Conservation (phyloP, 1,284 basidiomycete genomes). For the Puccinia polysora region DNA sequence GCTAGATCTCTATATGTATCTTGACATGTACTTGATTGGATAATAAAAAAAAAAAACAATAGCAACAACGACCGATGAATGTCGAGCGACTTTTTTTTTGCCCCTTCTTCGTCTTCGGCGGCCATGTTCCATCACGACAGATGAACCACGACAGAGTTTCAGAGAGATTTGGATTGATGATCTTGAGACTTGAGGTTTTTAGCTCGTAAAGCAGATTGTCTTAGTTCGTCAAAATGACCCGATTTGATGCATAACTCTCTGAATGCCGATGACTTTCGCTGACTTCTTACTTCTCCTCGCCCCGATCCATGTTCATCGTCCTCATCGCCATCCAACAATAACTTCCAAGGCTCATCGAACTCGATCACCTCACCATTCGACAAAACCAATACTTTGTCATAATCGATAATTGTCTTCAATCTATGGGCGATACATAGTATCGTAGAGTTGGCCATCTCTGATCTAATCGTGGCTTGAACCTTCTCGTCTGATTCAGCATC, state of each 20-base stretch:
- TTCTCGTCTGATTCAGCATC: constrained; percentile 42
- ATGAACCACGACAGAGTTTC: no score
- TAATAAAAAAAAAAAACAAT: no score
- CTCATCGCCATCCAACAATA: constrained; percentile 17
- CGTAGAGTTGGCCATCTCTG: constrained; percentile 64
- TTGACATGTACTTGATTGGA: no score
- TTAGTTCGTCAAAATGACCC: constrained; percentile 26
- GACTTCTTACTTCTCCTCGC: no score
- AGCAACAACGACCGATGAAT: no score
- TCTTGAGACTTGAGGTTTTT: not conserved
- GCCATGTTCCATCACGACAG: no score
- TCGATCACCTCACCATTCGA: constrained; percentile 24
- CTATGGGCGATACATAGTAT: constrained; percentile 59
- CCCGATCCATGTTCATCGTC: not conserved
- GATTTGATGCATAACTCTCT: constrained; percentile 26
- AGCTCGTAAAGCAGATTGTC: constrained; percentile 19
- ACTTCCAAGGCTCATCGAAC: constrained; percentile 24
- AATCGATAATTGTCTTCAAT: constrained; percentile 63
- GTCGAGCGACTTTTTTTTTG: no score
- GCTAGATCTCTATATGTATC: no score
- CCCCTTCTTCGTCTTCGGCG: no score
- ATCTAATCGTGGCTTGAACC: constrained; percentile 67
- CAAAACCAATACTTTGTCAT: constrained; percentile 52
- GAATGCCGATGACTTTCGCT: constrained; percentile 20
- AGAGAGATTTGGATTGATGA: no score